Evolutionary conservation across 1,284 basidiomycete species (phyloP), one percentile per base, ranked within the genome.

Genomic region (Heterobasidion irregulare): DNA sequence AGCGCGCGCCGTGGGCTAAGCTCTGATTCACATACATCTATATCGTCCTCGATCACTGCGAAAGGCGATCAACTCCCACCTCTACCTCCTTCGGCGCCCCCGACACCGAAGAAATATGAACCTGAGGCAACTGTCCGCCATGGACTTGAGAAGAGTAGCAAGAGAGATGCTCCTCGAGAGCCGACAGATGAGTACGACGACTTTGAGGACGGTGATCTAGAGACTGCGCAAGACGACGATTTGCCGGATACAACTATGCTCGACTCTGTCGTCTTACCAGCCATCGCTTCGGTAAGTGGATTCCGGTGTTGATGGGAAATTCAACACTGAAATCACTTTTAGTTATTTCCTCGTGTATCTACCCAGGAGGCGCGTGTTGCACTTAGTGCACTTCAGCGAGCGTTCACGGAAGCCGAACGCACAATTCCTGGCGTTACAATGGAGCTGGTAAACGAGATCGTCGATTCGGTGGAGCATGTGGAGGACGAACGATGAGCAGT

Each of bases 241-340:
- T 78, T 91, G 47, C 86, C 89, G 10, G 89, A 92, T 64, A 89
- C 86, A 33, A 86, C 89, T 26, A 96, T 98, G 84, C 75, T 97
- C 49, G 92, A 96, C 65, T 92, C 92, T n/a, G 94, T 98, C 36
- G 87, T 97, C 57, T 73, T 96, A 41, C 94, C 94, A 19, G 94
- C 93, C 15, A 87, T 97, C 62, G 89, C 91, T 53, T 94, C 90
- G 61, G 94, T 96, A 63, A 70, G 87, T 77, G 45, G 54, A 36
- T 32, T 32, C 10, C n/a, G 10, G 9, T 47, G 16, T 4, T 32
- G 26, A 47, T 12, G 46, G 26, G 18, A 47, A 10, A 6, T 4
- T 16, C 46, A 10, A n/a, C 10, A 50, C 58, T 48, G 58, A 44
- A 12, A 41, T n/a, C 10, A 34, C 1, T 50, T 7, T 50, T 9